Evolutionary conservation across 805 yeast species (phyloP), one percentile per base, ranked within the genome.

Genomic region (Myxozyma geophila): DNA sequence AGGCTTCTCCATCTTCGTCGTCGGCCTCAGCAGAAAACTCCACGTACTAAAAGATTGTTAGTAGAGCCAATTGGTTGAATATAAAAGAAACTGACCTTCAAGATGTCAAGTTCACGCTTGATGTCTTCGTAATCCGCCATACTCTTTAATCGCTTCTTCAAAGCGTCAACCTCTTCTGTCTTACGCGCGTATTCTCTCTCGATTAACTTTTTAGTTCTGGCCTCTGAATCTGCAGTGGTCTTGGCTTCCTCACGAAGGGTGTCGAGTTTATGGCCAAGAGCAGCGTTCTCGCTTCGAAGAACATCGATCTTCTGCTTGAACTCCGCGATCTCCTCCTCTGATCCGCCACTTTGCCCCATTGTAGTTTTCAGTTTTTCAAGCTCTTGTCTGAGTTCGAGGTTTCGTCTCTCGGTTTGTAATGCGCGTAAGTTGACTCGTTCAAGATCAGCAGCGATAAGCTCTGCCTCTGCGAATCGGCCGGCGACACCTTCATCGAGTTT

Each of bases 81-180:
- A 76, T 79, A 2, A 76, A 91, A 88, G 70, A 89, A 90, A 44
- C 91, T 87, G 67, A 87, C 86, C 72, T 88, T 85, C 64, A 92
- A 74, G 33, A 91, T 83, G 19, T 82, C 83, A 67, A 92, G 78
- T 71, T 92, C 97, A 55, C 84, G 83, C 73, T 90, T 91, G 54
- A 92, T 74, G 66, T 90, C 92, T 58, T 89, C 92, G 74, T 92
- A 92, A 73, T 92, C 97, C 1, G 81, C 76, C 57, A 85, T 83
- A 39, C 78, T 74, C 2, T 77, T 77, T 50, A 88, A 72, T 60
- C 83, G 82, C 33, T 77, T 76, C 70, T 83, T 83, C 67, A 89
- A 77, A 4, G 74, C 72, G 9, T 78, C 78, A 33, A 84, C 74
- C 72, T 88, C 93, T 15, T 75, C 74, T n/a, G 75, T 74, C 64